Conservation (phyloP, 1,284 basidiomycete species). For the Anthracocystis setariae region DNA sequence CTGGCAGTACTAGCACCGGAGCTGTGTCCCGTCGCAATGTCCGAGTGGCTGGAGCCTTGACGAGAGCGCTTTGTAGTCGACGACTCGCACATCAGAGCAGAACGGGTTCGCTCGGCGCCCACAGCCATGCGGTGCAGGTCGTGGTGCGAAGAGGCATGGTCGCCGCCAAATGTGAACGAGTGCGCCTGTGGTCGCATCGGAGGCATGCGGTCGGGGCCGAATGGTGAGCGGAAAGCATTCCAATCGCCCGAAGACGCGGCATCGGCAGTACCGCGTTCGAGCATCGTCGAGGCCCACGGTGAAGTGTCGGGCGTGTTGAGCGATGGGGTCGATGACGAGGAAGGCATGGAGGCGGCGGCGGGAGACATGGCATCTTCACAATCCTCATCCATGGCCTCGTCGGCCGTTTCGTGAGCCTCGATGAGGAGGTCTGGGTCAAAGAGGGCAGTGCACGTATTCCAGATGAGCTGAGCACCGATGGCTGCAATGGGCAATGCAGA, state of each 20-base stretch:
- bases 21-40: constrained; percentile 29
- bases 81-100: constrained; percentile 9
- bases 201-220: constrained; percentile 36
- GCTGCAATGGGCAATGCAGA: constrained; percentile 59
- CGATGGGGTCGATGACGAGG: constrained; percentile 40
- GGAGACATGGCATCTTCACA: constrained; percentile 35
- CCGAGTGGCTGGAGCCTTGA: constrained; percentile 33
- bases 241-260: constrained; percentile 23
- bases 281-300: constrained; percentile 38
- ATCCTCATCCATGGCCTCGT: constrained; percentile 39
- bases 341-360: constrained; percentile 33
- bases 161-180: constrained; percentile 40
- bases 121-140: constrained; percentile 51
- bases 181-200: constrained; percentile 40
- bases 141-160: constrained; percentile 23
- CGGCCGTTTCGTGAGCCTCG: constrained; percentile 32
- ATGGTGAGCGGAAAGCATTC: constrained; percentile 51
- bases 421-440: constrained; percentile 43
- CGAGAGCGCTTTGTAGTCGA: constrained; percentile 28
- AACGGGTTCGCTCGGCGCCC: constrained; percentile 38
- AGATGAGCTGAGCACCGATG: constrained; percentile 64
- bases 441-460: constrained; percentile 56
- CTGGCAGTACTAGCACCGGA: constrained; percentile 54
- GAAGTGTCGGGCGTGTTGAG: constrained; percentile 45
- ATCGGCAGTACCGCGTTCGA: constrained; percentile 19